These are phyloP conservation scores for Vigna angularis DNA, from an alignment of 306 rosid species.

Conservation along the genomic window DNA sequence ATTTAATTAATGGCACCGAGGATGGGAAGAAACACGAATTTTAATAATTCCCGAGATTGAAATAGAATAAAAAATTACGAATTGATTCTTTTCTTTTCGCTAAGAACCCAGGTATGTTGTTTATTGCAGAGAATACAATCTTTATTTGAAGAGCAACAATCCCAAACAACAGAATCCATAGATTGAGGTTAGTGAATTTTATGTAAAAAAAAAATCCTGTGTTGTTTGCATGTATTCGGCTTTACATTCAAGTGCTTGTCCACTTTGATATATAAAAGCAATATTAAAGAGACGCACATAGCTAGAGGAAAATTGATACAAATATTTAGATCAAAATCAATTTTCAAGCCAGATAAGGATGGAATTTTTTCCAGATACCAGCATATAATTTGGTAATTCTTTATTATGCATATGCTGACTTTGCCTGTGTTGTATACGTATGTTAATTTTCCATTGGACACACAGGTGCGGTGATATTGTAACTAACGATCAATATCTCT, in stretches of 20 bases:
- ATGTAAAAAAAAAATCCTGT: conserved; percentile 9
- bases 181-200: conserved; percentile 58
- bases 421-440: neutral
- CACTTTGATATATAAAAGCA: neutral
- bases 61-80: neutral
- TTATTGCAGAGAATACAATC: conserved; percentile 76
- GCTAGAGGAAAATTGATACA: conserved; percentile 15
- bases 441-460: conserved; percentile 23
- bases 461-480: conserved; percentile 43
- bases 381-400: neutral
- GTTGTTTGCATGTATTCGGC: neutral
- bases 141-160: conserved; percentile 66
- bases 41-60: neutral
- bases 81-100: conserved; percentile 36
- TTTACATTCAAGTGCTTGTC: neutral
- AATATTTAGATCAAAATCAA: neutral
- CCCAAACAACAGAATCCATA: conserved; percentile 58
- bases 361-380: neutral
- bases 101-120: conserved; percentile 39
- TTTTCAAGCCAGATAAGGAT: conserved; percentile 11
- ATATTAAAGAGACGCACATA: neutral
- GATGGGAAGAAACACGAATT: conserved; percentile 6
- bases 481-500: neutral
- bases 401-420: neutral
- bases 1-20: neutral